phyloP scores from a whole-genome alignment of 768 basidiomycete genomes.

The Hemileccinum impolitum region DNA sequence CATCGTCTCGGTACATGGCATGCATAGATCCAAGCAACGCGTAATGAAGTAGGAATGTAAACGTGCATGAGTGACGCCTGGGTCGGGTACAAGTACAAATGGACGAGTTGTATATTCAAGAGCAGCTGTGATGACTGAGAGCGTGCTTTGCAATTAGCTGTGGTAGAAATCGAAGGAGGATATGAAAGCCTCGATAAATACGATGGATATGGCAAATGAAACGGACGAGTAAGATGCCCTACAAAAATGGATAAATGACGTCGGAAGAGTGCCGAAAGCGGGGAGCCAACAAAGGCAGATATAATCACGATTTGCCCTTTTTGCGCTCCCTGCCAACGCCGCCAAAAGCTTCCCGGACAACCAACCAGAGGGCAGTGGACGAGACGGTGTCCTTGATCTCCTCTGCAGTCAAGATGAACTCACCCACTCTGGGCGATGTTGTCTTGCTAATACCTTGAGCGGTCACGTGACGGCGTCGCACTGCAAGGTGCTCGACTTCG shows the following conservation, averaged over 20 bases:
- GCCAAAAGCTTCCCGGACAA: slow-evolving; percentile 89
- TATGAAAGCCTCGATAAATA: slow-evolving; percentile 17
- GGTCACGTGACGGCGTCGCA: slow-evolving; percentile 47
- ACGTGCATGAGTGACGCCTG: slow-evolving; percentile 10
- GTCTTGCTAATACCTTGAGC: slow-evolving; percentile 27
- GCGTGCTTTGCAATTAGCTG: slow-evolving; percentile 1
- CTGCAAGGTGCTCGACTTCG: slow-evolving; percentile 57
- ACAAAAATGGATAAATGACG: slow-evolving; percentile 16
- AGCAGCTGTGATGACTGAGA: not conserved
- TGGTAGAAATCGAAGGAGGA: slow-evolving; percentile 8
- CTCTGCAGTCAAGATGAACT: slow-evolving; percentile 72
- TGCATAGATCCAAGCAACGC: slow-evolving; percentile 22
- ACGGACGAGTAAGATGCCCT: slow-evolving; percentile 8
- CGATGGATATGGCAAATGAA: slow-evolving; percentile 9
- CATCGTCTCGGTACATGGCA: slow-evolving; percentile 11
- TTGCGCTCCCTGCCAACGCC: slow-evolving; percentile 78
- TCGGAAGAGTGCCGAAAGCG: not conserved
- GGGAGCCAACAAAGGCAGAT: not conserved
- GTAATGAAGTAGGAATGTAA: not conserved
- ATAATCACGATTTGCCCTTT: slow-evolving; percentile 63
- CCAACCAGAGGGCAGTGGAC: slow-evolving; percentile 85
- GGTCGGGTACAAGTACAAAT: slow-evolving; percentile 23
- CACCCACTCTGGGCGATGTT: slow-evolving; percentile 18
- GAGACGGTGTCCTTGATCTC: slow-evolving; percentile 93
- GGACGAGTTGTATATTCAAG: slow-evolving; percentile 13